These are phyloP conservation scores for Madurella fahalii DNA, from an alignment of 2,329 filamentous ascomycete species.

Conservation along the genomic window DNA sequence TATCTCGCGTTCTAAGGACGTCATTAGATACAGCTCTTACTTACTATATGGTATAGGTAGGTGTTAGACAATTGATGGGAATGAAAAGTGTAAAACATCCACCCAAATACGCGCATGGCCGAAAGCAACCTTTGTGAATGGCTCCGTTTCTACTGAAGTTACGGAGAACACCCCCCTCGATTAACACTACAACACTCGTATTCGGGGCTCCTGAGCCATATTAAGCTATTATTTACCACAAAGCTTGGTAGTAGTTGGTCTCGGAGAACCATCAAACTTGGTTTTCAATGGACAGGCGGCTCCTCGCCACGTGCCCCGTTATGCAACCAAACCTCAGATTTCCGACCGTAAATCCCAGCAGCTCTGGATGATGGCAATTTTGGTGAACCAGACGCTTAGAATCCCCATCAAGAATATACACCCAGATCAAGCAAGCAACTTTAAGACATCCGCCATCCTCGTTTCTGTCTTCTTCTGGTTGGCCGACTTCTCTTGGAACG, in stretches of 20 bases:
- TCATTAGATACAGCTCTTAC: no score
- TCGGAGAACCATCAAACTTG: no score
- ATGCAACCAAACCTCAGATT: no score
- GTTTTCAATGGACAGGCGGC: no score
- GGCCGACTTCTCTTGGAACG: constrained; percentile 67
- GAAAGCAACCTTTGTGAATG: background rate
- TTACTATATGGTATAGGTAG: no score
- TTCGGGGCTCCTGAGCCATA: background rate
- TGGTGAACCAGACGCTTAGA: background rate
- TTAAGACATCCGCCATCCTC: constrained; percentile 52
- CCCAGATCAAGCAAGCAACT: constrained; percentile 36
- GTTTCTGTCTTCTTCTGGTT: constrained; percentile 53
- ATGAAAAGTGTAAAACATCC: background rate
- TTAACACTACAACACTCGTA: background rate
- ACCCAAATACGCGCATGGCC: background rate
- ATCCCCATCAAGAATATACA: background rate
- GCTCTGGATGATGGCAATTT: no score
- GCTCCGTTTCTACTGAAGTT: background rate
- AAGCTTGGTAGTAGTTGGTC: background rate
- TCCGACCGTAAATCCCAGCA: no score
- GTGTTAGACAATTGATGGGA: no score
- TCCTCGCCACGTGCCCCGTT: no score
- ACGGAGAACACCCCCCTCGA: background rate
- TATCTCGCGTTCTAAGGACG: no score
- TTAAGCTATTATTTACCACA: background rate